Conservation (phyloP, 805 yeast species). For the Lipomyces japonicus region DNA sequence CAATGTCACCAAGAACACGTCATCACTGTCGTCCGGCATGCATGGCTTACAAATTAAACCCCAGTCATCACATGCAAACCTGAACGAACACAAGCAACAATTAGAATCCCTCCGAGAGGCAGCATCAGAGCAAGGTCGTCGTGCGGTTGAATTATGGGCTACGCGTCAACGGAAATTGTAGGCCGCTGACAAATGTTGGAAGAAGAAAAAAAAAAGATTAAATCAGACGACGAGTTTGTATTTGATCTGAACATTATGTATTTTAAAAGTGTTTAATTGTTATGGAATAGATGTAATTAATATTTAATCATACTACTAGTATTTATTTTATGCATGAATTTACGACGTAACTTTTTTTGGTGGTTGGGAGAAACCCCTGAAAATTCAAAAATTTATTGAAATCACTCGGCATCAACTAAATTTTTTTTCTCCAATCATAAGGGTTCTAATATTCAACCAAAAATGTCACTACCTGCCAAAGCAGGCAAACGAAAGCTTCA, state of each 20-base stretch:
- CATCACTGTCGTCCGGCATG: too few relatives aligned
- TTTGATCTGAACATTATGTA: background rate
- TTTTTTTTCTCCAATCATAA: background rate
- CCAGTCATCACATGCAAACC: too few relatives aligned
- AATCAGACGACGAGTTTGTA: background rate
- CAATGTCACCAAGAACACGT: too few relatives aligned
- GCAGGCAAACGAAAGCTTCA: background rate
- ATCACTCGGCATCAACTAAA: background rate
- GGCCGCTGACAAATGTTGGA: background rate
- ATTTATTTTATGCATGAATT: too few relatives aligned
- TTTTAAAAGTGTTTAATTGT: background rate
- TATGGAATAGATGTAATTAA: too few relatives aligned
- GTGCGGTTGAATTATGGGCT: constrained; percentile 22
- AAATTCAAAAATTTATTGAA: background rate
- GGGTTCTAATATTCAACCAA: background rate
- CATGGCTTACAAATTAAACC: too few relatives aligned
- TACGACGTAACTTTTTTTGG: background rate
- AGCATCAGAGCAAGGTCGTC: constrained; percentile 18
- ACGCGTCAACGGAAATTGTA: background rate
- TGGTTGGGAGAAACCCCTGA: background rate
- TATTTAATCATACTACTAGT: too few relatives aligned
- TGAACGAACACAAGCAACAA: too few relatives aligned
- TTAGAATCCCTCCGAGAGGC: constrained; percentile 14
- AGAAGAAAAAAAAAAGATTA: too few relatives aligned
- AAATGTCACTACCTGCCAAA: background rate